These are phyloP conservation scores for Arabidopsis hybrid DNA, from an alignment of 441 rosid species.

Conservation along the genomic window DNA sequence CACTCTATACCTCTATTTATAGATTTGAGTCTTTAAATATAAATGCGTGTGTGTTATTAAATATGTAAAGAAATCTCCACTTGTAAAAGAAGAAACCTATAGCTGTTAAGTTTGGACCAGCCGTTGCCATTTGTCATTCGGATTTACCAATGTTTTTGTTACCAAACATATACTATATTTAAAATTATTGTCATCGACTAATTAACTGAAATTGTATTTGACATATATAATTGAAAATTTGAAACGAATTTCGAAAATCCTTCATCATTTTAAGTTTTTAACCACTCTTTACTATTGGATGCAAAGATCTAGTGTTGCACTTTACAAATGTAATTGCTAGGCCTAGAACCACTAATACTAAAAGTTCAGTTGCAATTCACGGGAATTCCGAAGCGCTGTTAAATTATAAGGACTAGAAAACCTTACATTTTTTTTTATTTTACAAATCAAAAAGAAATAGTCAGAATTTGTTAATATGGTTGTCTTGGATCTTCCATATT, in stretches of 20 bases:
- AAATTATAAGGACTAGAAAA: neutral
- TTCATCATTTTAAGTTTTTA: neutral
- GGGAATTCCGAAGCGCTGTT: neutral
- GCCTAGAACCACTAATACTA: neutral
- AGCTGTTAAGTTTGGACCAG: slow-evolving; percentile 41
- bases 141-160: slow-evolving; percentile 7
- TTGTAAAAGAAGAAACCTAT: slow-evolving; percentile 28
- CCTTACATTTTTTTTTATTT: neutral
- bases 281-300: neutral
- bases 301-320: neutral
- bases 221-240: too few relatives aligned
- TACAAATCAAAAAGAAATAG: neutral
- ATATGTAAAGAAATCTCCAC: slow-evolving; percentile 1
- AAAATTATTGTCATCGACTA: neutral
- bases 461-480: too few relatives aligned
- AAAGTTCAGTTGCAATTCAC: neutral
- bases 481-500: too few relatives aligned
- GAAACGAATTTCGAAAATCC: neutral
- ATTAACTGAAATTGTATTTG: neutral
- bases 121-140: slow-evolving; percentile 26
- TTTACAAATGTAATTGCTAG: neutral
- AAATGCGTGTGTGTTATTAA: slow-evolving; percentile 16
- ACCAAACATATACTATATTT: neutral
- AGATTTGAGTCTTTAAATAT: slow-evolving; percentile 31
- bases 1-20: slow-evolving; percentile 37